phyloP scores from a whole-genome alignment of 352 stramenopile species.

The Detonula confervacea region DNA sequence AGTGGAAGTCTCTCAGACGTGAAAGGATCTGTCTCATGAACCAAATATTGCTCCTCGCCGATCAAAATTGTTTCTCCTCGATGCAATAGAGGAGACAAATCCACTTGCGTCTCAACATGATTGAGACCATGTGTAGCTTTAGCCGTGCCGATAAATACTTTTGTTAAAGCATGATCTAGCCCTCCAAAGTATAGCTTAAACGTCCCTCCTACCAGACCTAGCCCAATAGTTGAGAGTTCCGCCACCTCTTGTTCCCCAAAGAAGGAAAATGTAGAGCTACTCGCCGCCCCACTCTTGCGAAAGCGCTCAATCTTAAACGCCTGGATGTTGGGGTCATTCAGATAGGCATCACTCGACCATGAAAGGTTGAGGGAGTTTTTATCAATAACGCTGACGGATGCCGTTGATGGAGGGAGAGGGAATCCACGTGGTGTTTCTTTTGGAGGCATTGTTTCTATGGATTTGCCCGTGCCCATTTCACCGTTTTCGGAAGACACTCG shows the following conservation, averaged over 20 bases:
- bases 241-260: constrained; percentile 60
- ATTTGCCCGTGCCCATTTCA: constrained; percentile 71
- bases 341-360: constrained; percentile 53
- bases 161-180: constrained; percentile 52
- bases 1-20: constrained; percentile 87
- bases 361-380: constrained; percentile 58
- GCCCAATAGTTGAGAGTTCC: constrained; percentile 48
- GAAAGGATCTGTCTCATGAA: constrained; percentile 86
- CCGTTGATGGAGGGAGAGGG: constrained; percentile 46
- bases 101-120: constrained; percentile 87
- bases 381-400: constrained; percentile 51
- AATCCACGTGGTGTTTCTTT: constrained; percentile 47
- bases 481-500: constrained; percentile 93
- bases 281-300: constrained; percentile 45
- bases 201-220: constrained; percentile 63
- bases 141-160: constrained; percentile 67
- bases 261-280: constrained; percentile 52
- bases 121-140: constrained; percentile 55
- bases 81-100: constrained; percentile 89
- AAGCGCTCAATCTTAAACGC: constrained; percentile 59
- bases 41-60: constrained; percentile 85
- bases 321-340: constrained; percentile 45
- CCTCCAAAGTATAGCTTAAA: constrained; percentile 82
- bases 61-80: constrained; percentile 88
- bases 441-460: constrained; percentile 53